Evolutionary conservation across 345 rosid genomes (phyloP).

Genomic region (Cardamine occulta): DNA sequence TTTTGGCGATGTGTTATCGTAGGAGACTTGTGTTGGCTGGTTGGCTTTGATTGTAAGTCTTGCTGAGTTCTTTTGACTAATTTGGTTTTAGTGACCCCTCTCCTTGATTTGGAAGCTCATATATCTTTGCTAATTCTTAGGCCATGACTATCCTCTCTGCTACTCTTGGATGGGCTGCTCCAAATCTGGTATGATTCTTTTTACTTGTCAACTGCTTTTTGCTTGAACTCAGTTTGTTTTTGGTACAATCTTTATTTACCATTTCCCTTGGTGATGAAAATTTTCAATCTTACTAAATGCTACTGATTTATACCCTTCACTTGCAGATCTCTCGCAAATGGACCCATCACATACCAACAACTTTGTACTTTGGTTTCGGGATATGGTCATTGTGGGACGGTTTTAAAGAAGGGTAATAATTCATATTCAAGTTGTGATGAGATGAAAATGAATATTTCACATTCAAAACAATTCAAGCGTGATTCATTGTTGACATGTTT

Average conservation of each 20-base stretch:
- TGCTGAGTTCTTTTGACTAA: not conserved
- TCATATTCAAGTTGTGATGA: not conserved
- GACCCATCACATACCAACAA: slow-evolving; percentile 89
- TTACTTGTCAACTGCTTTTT: not conserved
- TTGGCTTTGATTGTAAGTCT: slow-evolving; percentile 79
- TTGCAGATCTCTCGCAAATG: slow-evolving; percentile 91
- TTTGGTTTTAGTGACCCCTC: slow-evolving; percentile 5
- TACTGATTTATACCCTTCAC: not conserved
- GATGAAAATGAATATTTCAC: not conserved
- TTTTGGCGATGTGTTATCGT: slow-evolving; percentile 97
- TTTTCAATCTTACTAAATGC: not conserved
- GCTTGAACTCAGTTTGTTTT: not conserved
- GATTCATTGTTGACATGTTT: not conserved
- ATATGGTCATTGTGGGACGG: slow-evolving; percentile 95
- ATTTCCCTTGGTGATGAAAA: not conserved
- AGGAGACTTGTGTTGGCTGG: slow-evolving; percentile 94
- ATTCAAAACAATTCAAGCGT: not conserved
- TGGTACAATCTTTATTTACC: not conserved
- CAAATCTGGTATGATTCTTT: slow-evolving; percentile 59
- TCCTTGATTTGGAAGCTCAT: not conserved
- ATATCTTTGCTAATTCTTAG: slow-evolving; percentile 47
- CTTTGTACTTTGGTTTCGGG: slow-evolving; percentile 87
- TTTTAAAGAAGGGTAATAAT: slow-evolving; percentile 52
- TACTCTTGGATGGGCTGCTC: slow-evolving; percentile 95
- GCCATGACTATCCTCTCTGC: slow-evolving; percentile 95